Conservation (phyloP, 768 basidiomycete species). For the Candolleomyces aberdarensis region DNA sequence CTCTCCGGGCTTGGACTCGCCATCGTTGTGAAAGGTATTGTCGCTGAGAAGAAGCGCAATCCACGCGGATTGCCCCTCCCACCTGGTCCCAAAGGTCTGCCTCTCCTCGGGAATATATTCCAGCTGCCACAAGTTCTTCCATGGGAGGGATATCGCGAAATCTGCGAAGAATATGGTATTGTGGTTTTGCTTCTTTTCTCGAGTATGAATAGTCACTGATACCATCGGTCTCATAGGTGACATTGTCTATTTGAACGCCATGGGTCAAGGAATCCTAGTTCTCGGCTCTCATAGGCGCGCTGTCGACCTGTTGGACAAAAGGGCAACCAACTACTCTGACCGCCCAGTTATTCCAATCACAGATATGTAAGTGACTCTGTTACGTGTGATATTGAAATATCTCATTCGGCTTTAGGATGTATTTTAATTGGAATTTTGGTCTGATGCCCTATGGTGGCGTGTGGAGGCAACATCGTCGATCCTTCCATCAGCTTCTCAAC, state of each 20-base stretch:
- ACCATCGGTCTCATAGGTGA: conserved; percentile 1
- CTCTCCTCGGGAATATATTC: neutral
- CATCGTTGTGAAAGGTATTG: neutral
- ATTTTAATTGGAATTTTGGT: neutral
- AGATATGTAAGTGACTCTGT: conserved; percentile 5
- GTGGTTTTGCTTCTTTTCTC: neutral
- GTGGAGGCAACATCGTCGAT: conserved; percentile 21
- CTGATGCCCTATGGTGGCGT: conserved; percentile 17
- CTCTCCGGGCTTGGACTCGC: too few relatives aligned
- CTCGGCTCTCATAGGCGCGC: neutral
- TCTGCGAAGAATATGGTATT: neutral
- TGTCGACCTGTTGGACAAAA: conserved; percentile 6
- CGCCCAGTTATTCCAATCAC: neutral
- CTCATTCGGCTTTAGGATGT: conserved; percentile 2
- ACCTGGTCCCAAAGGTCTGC: neutral
- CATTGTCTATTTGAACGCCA: conserved; percentile 11
- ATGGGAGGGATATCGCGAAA: neutral
- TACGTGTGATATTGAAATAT: neutral
- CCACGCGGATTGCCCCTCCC: neutral
- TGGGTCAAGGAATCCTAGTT: conserved; percentile 11
- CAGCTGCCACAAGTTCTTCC: neutral
- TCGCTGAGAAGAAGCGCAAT: neutral
- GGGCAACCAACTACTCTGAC: conserved; percentile 8
- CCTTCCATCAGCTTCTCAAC: conserved; percentile 24
- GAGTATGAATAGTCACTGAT: neutral